Conservation (phyloP, 352 stramenopile genomes). For the Globisporangium nodosum region DNA sequence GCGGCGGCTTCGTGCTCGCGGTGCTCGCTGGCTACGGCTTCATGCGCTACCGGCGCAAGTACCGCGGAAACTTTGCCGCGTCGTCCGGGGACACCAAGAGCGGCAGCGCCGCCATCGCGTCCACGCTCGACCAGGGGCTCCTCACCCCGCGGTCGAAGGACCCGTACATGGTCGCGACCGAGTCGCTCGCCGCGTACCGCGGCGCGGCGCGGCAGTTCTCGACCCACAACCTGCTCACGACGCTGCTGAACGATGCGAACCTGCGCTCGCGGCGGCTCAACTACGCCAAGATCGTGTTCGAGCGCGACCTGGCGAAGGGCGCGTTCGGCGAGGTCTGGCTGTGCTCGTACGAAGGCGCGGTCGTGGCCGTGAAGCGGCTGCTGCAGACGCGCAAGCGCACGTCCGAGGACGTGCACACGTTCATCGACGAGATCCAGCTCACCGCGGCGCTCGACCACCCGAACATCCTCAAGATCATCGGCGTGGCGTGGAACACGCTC, state of each 20-base stretch:
- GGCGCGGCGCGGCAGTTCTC: conserved; percentile 7
- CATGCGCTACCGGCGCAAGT: conserved; percentile 3
- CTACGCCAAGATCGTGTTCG: conserved; percentile 35
- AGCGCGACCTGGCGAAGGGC: conserved; percentile 29
- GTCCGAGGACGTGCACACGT: conserved; percentile 20
- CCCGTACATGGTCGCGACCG: conserved; percentile 13
- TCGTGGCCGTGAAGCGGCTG: conserved; percentile 48
- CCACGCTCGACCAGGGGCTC: conserved; percentile 6
- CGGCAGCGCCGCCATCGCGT: neutral
- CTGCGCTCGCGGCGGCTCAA: conserved; percentile 27
- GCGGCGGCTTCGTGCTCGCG: neutral
- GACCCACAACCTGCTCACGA: conserved; percentile 9
- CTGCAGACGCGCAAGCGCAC: conserved; percentile 29
- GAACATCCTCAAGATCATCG: conserved; percentile 44
- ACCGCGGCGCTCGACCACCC: conserved; percentile 33
- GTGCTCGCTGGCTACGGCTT: neutral
- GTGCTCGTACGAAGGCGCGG: conserved; percentile 27
- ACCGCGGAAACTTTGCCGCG: conserved; percentile 9
- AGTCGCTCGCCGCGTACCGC: conserved; percentile 11
- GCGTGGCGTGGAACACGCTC: conserved; percentile 45
- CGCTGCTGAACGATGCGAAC: conserved; percentile 29
- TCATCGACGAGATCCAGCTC: conserved; percentile 43
- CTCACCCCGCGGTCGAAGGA: conserved; percentile 9
- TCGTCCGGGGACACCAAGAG: conserved; percentile 5
- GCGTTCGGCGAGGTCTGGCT: conserved; percentile 57